Conservation (phyloP, 2,329 filamentous ascomycete genomes). For the Aspergillus alliaceus region DNA sequence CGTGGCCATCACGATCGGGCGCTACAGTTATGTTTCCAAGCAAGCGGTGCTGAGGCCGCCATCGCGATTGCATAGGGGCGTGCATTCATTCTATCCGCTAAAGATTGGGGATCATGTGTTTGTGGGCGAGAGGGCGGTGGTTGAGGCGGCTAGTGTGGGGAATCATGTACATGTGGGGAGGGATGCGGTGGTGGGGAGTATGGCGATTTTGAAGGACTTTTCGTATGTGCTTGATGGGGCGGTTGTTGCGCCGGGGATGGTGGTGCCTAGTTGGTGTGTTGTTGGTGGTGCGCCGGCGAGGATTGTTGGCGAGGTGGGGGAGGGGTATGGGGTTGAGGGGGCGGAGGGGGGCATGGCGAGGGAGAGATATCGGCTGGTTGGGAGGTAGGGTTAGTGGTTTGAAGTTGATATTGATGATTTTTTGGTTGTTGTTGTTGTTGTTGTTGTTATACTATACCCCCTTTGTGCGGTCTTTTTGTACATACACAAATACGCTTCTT, state of each 20-base stretch:
- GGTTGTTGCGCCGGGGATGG: conserved; percentile 82
- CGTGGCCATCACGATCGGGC: conserved; percentile 76
- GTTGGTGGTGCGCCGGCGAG: conserved; percentile 81
- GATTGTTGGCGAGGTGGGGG: conserved; percentile 73
- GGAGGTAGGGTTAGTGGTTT: conserved; percentile 19
- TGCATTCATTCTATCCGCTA: conserved; percentile 68
- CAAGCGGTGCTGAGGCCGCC: conserved; percentile 80
- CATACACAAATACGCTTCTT: too few relatives aligned
- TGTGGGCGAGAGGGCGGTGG: conserved; percentile 70
- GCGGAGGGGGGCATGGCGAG: conserved; percentile 45
- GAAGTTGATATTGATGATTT: background rate
- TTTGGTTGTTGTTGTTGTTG: background rate
- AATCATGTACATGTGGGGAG: conserved; percentile 83
- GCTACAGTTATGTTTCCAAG: conserved; percentile 84
- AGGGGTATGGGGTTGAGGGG: conserved; percentile 48
- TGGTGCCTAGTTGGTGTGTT: conserved; percentile 87
- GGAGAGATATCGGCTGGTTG: conserved; percentile 43
- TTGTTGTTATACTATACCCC: conserved; percentile 16
- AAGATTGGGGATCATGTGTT: conserved; percentile 95
- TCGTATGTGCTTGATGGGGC: conserved; percentile 82
- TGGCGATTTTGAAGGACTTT: conserved; percentile 91
- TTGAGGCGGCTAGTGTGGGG: conserved; percentile 81
- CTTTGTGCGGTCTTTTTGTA: background rate
- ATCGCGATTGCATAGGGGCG: conserved; percentile 75
- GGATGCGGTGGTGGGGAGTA: conserved; percentile 75